Conservation (phyloP, 345 rosid species). For the Kandelia obovata region DNA sequence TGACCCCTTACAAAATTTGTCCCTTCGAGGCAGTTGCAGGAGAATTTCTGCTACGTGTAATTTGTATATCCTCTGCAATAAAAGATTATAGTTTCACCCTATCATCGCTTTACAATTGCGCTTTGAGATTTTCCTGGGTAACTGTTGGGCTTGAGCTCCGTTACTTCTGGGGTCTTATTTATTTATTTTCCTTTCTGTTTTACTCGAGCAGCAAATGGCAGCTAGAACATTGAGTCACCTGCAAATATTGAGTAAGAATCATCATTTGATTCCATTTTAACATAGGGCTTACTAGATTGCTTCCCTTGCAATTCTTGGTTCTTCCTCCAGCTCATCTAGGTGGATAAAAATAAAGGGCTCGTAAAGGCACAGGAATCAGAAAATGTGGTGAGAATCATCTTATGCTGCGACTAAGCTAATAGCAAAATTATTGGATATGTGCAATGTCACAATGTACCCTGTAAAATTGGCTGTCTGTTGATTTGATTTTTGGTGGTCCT, state of each 20-base stretch:
- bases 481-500: no score
- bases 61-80: conserved; percentile 27
- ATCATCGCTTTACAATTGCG: background rate
- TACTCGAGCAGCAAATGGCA: background rate
- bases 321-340: no score
- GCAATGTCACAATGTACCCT: no score
- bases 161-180: background rate
- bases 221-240: background rate
- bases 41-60: conserved; percentile 9
- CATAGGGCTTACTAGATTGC: background rate
- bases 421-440: no score
- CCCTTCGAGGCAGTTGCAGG: background rate
- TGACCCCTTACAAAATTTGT: conserved; percentile 14
- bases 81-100: background rate
- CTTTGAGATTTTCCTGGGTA: no score
- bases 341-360: no score
- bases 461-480: no score
- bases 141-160: no score
- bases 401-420: no score
- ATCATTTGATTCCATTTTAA: background rate
- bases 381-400: no score
- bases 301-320: no score
- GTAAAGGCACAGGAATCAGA: no score
- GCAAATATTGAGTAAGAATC: background rate
- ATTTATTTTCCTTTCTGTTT: background rate